Evolutionary conservation across 139 green algal species (phyloP).

Genomic region (Trebouxia sp.): DNA sequence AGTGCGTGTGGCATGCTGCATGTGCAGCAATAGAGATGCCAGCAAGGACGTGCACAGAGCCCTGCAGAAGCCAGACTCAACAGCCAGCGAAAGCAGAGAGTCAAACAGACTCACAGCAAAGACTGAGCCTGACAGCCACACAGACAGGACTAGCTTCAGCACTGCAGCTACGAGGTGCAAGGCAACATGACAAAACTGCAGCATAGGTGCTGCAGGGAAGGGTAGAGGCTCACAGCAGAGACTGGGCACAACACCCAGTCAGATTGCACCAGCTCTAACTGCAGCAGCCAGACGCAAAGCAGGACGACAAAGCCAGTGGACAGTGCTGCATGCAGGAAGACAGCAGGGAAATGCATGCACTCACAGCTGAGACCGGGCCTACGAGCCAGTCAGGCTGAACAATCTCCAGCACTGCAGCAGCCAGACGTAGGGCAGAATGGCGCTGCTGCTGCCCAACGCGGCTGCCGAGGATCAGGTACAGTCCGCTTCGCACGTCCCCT

Average conservation of each 20-base stretch:
- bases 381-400: conserved; percentile 58
- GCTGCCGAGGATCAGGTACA: conserved; percentile 44
- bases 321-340: not conserved
- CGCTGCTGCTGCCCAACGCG: conserved; percentile 47
- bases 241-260: too few species aligned
- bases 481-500: conserved; percentile 28
- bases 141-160: too few species aligned
- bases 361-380: not conserved
- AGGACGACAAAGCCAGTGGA: not conserved
- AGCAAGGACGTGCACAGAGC: too few species aligned
- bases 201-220: too few species aligned
- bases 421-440: conserved; percentile 60
- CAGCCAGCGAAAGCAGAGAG: too few species aligned
- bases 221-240: too few species aligned
- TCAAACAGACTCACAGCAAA: not conserved
- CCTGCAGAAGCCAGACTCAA: too few species aligned
- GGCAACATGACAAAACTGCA: too few species aligned
- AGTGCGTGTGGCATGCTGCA: not conserved
- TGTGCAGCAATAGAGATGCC: too few species aligned
- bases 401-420: conserved; percentile 48
- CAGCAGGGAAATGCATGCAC: not conserved
- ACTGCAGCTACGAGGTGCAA: too few species aligned
- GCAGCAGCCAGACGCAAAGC: not conserved
- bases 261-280: not conserved
- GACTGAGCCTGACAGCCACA: too few species aligned